A percentile compares a stretch with the other conserved stretches of the same genome.
Evolutionary conservation across 2,329 filamentous ascomycete genomes (phyloP).

Genomic region (Cladosporium sp.): DNA sequence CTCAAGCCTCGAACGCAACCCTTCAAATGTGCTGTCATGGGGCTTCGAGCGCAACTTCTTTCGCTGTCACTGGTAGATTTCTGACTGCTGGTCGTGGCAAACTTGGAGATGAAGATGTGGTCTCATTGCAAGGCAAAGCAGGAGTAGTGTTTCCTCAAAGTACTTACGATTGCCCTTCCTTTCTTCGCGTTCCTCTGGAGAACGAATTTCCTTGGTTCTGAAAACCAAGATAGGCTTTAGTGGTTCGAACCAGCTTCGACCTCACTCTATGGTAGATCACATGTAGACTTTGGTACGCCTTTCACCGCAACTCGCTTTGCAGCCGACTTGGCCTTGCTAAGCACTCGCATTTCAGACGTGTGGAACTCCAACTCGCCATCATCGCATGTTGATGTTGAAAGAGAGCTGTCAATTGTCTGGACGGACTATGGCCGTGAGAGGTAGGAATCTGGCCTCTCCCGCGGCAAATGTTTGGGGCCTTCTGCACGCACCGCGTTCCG

Average conservation of each 20-base stretch:
- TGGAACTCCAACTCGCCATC: background rate
- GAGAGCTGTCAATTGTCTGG: background rate
- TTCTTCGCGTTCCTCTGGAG: too few relatives aligned
- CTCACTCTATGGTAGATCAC: background rate
- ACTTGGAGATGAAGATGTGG: background rate
- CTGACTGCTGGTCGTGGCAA: background rate
- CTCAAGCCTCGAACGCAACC: background rate
- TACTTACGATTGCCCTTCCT: background rate
- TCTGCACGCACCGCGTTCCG: slow-evolving; percentile 5
- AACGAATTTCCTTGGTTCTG: background rate
- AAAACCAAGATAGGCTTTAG: background rate
- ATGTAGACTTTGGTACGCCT: background rate
- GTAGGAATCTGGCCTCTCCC: background rate
- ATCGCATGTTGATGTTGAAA: slow-evolving; percentile 1
- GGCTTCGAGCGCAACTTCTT: background rate
- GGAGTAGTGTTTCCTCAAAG: background rate
- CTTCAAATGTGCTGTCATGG: background rate
- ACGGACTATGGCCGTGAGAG: background rate
- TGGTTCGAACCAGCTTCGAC: background rate
- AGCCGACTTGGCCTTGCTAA: slow-evolving; percentile 14
- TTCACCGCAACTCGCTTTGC: slow-evolving; percentile 6
- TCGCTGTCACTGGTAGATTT: background rate
- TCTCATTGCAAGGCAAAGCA: background rate
- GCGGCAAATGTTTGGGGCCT: background rate
- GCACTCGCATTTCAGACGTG: background rate